Evolutionary conservation across 2,329 filamentous ascomycete genomes (phyloP).

Genomic region (Volutella citrinella): DNA sequence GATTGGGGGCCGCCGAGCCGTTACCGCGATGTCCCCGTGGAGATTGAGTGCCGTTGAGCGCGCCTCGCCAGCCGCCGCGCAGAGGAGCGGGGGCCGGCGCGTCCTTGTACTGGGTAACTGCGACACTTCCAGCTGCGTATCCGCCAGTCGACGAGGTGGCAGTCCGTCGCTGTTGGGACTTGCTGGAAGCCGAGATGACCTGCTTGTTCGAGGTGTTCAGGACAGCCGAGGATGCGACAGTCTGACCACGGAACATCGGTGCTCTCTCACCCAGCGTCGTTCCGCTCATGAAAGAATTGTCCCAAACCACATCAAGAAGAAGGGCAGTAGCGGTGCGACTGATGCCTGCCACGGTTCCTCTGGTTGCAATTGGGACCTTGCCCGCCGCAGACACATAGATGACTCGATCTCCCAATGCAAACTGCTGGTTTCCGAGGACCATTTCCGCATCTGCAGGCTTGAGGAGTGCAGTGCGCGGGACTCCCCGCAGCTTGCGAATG

Average conservation of each 20-base stretch:
- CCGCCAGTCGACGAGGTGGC: conserved; percentile 48
- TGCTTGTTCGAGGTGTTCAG: conserved; percentile 84
- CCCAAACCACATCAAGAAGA: conserved; percentile 89
- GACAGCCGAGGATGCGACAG: conserved; percentile 82
- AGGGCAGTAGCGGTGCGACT: conserved; percentile 81
- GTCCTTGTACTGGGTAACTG: conserved; percentile 61
- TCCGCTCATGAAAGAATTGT: conserved; percentile 94
- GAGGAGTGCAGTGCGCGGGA: conserved; percentile 82
- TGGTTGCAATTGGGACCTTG: conserved; percentile 88
- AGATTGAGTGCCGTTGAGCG: conserved; percentile 45
- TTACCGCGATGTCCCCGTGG: conserved; percentile 39
- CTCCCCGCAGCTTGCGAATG: conserved; percentile 70
- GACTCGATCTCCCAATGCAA: conserved; percentile 82
- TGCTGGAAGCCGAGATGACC: conserved; percentile 64
- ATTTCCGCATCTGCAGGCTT: conserved; percentile 97
- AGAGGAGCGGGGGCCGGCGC: conserved; percentile 53
- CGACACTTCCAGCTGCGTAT: conserved; percentile 50
- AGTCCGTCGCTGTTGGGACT: conserved; percentile 48
- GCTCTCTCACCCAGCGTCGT: conserved; percentile 88
- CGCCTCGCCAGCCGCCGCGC: conserved; percentile 56
- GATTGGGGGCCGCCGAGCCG: conserved; percentile 35
- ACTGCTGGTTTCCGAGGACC: conserved; percentile 79
- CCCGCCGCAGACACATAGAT: conserved; percentile 91
- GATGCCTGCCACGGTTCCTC: conserved; percentile 92
- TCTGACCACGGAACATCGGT: conserved; percentile 90